Base-by-base conservation (phyloP, 371 early-diverging fungal genomes). In the Mortierella sp. region DNA sequence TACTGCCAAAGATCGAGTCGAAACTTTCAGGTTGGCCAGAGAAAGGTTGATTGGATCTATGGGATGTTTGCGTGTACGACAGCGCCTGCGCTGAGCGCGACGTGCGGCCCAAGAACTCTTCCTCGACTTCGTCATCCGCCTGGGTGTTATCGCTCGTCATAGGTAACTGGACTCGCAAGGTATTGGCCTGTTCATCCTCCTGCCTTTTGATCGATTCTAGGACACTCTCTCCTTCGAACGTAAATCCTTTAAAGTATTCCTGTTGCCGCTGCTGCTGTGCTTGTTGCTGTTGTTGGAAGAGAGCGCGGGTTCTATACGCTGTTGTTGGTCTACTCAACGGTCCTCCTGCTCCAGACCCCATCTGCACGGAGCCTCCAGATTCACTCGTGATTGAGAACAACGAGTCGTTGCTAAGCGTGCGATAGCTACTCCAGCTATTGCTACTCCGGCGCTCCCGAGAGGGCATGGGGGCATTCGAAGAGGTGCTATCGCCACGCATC, bases 1-100 rank as follows among this genome's bases (percentile, higher is more conserved):
- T 64, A 54, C 69, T 69, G 54, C 69, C 76, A 65, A 74, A 74
- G 54, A 74, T 74, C 52, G 76, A 74, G 42, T 74, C 76, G 16
- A 68, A 26, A 26, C 76, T 74, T 26, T 39, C 63, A 19, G 74
- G 53, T 26, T 73, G 68, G 5, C 74, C 74, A 21, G 54, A 46
- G 41, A 73, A 73, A 10, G 68, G 57, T 19, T 57, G 57, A n/a
- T 58, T 62, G 1, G 61, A 56, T 13, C 16, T 49, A 5, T 27
- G 61, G n/a, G n/a, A n/a, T n/a, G n/a, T n/a, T n/a, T n/a, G n/a
- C n/a, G n/a, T n/a, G n/a, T n/a, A n/a, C n/a, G n/a, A n/a, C n/a
- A n/a, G n/a, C n/a, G n/a, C n/a, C n/a, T n/a, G n/a, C n/a, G n/a
- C n/a, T n/a, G n/a, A n/a, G n/a, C n/a, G n/a, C n/a, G n/a, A n/a